Evolutionary conservation across 2,329 filamentous ascomycete genomes (phyloP).

Genomic region (Trichoderma brevicompactum): DNA sequence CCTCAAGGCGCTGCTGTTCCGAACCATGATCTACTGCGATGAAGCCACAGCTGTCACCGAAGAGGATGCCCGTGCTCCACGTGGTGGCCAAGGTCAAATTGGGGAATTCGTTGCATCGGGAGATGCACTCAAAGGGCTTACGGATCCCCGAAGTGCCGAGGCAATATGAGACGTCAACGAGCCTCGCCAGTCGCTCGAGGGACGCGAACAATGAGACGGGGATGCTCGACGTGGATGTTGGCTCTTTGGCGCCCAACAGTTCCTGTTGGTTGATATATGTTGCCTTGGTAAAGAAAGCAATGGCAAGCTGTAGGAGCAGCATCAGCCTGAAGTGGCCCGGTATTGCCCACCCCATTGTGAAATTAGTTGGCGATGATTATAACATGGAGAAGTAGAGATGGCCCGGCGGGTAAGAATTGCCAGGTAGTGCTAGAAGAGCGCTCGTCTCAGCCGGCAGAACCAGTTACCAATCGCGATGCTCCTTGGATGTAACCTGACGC

Average conservation of each 20-base stretch:
- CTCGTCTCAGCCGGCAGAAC: neutral
- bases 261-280: conserved; percentile 21
- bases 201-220: conserved; percentile 72
- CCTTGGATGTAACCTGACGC: neutral
- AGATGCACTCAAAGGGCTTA: conserved; percentile 82
- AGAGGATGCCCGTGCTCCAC: conserved; percentile 86
- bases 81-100: conserved; percentile 77
- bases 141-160: conserved; percentile 82
- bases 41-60: conserved; percentile 93
- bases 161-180: conserved; percentile 95
- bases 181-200: conserved; percentile 83
- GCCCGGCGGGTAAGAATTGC: neutral
- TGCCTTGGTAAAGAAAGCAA: conserved; percentile 7
- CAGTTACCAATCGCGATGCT: conserved; percentile 5
- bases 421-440: neutral
- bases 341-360: conserved; percentile 23
- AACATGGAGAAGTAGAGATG: conserved; percentile 12
- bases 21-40: conserved; percentile 76
- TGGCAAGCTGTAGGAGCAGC: conserved; percentile 16
- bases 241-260: conserved; percentile 5
- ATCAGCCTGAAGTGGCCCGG: conserved; percentile 15
- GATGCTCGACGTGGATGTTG: conserved; percentile 42
- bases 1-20: conserved; percentile 33
- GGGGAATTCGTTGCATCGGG: conserved; percentile 83
- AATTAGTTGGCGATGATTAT: conserved; percentile 2